phyloP scores from a whole-genome alignment of 2,329 filamentous ascomycete genomes.

The Colletotrichum euphorbiae region DNA sequence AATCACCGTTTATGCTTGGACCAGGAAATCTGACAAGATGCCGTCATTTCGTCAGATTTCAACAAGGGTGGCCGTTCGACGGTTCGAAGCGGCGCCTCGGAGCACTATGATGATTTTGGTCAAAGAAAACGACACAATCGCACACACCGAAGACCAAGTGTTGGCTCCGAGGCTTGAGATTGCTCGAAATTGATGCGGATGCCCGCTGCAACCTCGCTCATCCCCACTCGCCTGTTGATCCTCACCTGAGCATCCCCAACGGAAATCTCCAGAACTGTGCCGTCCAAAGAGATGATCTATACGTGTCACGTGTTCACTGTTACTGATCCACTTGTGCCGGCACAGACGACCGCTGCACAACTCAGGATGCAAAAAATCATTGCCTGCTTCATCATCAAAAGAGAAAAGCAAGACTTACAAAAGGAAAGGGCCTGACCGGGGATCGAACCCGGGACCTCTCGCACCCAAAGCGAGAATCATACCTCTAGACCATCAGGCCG shows the following conservation, averaged over 20 bases:
- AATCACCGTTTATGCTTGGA: background rate
- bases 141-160: slow-evolving; percentile 13
- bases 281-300: slow-evolving; percentile 21
- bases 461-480: slow-evolving; percentile 52
- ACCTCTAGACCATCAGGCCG: slow-evolving; percentile 49
- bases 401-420: background rate
- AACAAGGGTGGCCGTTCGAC: background rate
- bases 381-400: background rate
- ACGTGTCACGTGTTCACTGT: background rate
- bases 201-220: slow-evolving; percentile 30
- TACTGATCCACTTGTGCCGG: background rate
- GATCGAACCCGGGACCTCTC: slow-evolving; percentile 52
- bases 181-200: slow-evolving; percentile 36
- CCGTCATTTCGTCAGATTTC: slow-evolving; percentile 30
- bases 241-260: slow-evolving; percentile 21
- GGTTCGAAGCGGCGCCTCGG: slow-evolving; percentile 1
- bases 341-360: background rate
- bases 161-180: slow-evolving; percentile 28
- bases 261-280: slow-evolving; percentile 9
- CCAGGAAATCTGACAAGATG: slow-evolving; percentile 27
- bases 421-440: slow-evolving; percentile 45
- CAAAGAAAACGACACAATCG: slow-evolving; percentile 11
- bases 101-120: slow-evolving; percentile 11
- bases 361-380: background rate
- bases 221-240: slow-evolving; percentile 39